These are phyloP conservation scores for Magnaporthiopsis rhizophila DNA, from an alignment of 2,329 filamentous ascomycete species.

Conservation along the genomic window DNA sequence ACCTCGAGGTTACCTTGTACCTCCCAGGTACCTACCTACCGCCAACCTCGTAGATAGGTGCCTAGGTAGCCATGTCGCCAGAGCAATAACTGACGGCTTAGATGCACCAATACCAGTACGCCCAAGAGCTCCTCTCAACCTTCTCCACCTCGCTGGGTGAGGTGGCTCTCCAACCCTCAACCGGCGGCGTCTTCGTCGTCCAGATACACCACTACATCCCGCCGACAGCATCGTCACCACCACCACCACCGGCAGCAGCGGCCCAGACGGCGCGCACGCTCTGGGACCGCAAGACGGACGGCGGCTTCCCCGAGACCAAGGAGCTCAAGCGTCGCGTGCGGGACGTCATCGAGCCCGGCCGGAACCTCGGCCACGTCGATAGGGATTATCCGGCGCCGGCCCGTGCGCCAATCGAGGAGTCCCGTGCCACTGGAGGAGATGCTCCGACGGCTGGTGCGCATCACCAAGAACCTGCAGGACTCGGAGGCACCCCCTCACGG, in stretches of 20 bases:
- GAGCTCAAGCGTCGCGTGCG: constrained; percentile 78
- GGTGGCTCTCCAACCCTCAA: constrained; percentile 76
- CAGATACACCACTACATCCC: constrained; percentile 38
- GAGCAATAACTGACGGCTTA: not conserved
- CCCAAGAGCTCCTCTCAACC: constrained; percentile 90
- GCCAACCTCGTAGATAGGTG: not conserved
- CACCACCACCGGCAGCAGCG: constrained; percentile 8
- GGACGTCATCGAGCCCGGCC: constrained; percentile 70
- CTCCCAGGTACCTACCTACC: too few relatives aligned
- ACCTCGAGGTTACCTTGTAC: too few relatives aligned
- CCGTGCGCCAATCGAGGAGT: too few relatives aligned
- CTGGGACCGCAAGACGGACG: constrained; percentile 83
- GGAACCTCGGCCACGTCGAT: constrained; percentile 78
- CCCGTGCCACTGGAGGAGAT: not conserved
- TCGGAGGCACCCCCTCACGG: too few relatives aligned
- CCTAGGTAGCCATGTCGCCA: not conserved
- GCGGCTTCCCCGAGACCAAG: constrained; percentile 91
- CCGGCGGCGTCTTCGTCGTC: constrained; percentile 76
- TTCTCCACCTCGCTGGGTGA: constrained; percentile 80
- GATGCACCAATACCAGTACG: constrained; percentile 58
- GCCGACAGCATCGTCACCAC: constrained; percentile 6
- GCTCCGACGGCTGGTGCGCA: not conserved
- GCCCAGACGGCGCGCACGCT: constrained; percentile 49
- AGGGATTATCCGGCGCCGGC: constrained; percentile 28
- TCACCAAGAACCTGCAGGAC: not conserved